These are phyloP conservation scores for Schizosaccharomyces japonicus DNA, from an alignment of 805 yeast genomes.

Conservation along the genomic window DNA sequence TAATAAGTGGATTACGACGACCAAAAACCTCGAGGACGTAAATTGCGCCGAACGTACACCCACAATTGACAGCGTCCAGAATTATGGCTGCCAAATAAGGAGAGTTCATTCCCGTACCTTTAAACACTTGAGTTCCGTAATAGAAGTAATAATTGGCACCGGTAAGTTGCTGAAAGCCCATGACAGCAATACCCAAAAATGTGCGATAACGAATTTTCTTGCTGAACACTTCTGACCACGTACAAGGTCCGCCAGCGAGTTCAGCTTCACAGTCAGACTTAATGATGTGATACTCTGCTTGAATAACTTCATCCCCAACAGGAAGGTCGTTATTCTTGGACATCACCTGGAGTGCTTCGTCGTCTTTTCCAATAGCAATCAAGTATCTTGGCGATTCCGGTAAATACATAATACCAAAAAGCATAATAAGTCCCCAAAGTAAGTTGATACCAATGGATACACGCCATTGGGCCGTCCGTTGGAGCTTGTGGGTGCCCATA, in stretches of 20 bases:
- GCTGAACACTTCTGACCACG: slow-evolving; percentile 29
- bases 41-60: slow-evolving; percentile 26
- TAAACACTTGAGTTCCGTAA: slow-evolving; percentile 35
- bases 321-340: slow-evolving; percentile 14
- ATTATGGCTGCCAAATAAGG: slow-evolving; percentile 26
- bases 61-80: slow-evolving; percentile 29
- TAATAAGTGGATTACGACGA: slow-evolving; percentile 24
- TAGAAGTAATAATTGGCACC: slow-evolving; percentile 50
- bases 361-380: slow-evolving; percentile 32
- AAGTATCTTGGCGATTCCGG: slow-evolving; percentile 60
- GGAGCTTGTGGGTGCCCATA: slow-evolving; percentile 31
- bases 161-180: slow-evolving; percentile 34
- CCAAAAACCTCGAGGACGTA: slow-evolving; percentile 29
- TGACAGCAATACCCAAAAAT: slow-evolving; percentile 23
- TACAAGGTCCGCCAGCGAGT: slow-evolving; percentile 25
- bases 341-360: slow-evolving; percentile 40
- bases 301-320: slow-evolving; percentile 15
- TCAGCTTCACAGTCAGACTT: slow-evolving; percentile 28
- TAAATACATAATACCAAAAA: slow-evolving; percentile 34
- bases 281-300: slow-evolving; percentile 18
- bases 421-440: slow-evolving; percentile 37
- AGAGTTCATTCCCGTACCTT: slow-evolving; percentile 13
- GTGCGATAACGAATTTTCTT: slow-evolving; percentile 16
- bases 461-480: slow-evolving; percentile 32
- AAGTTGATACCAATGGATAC: slow-evolving; percentile 50